Evolutionary conservation across 2,329 filamentous ascomycete genomes (phyloP), one percentile per base, ranked within the genome.

Genomic region (Dactylellina leptospora): DNA sequence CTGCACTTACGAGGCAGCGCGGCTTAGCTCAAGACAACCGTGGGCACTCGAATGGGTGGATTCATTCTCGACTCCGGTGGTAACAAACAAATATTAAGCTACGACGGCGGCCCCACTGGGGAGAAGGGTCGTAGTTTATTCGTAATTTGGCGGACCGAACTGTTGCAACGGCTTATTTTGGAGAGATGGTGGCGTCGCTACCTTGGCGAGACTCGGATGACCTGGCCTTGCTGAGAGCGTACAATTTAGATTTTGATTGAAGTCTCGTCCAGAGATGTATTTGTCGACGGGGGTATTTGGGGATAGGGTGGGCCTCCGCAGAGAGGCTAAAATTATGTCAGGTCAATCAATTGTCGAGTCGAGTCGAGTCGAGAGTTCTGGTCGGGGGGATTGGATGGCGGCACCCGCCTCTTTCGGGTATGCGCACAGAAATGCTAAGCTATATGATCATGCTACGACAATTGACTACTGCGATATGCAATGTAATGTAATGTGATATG

Each of bases 101-200:
- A n/a, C n/a, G n/a, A n/a, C n/a, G n/a, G n/a, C n/a, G n/a, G n/a
- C n/a, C n/a, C n/a, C n/a, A n/a, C n/a, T n/a, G n/a, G n/a, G 16
- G 16, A 27, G 25, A 13, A 27, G 8, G 47, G 47, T 1, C 3
- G 36, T 11, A 18, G 16, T 11, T 27, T 33, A 45, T 62, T 62
- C 58, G 58, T 62, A 62, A 62, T 62, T 53, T 50, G 16, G 58
- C 58, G 58, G 58, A 53, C 58, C 58, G 58, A 22, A 47, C 42
- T 47, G 36, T 16, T 40, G 47, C 58, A 62, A 25, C 18, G 47
- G 36, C 56, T 28, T 16, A 45, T 30, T 58, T 20, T 20, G 27
- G n/a, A 16, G 38, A 13, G 28, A 10, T 3, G 20, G 53, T 45
- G 40, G 40, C 40, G 40, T 45, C n/a, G n/a, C n/a, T 45, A 40